A percentile compares a stretch with the other conserved stretches of the same genome.
Conservation (phyloP, 2,329 filamentous ascomycete genomes). For the Cercospora zeae-maydis region DNA sequence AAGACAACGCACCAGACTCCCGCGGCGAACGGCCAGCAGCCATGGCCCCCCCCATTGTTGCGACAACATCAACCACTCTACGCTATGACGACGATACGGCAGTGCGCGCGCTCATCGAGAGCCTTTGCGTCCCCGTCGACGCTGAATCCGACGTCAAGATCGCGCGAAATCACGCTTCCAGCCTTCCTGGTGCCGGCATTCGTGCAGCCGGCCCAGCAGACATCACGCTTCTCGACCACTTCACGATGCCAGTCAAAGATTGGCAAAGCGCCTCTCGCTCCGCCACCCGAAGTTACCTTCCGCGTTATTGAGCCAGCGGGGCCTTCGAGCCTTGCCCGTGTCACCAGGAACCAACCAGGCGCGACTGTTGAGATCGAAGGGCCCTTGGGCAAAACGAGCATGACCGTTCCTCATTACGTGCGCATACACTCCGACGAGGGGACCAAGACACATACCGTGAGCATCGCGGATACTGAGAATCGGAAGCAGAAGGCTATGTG, state of each 20-base stretch:
- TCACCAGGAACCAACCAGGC: conserved; percentile 56
- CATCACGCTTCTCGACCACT: conserved; percentile 68
- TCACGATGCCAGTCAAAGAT: conserved; percentile 71
- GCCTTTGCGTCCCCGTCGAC: conserved; percentile 17
- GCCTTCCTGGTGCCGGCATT: conserved; percentile 71
- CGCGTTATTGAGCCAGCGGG: conserved; percentile 60
- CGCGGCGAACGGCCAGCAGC: conserved; percentile 1
- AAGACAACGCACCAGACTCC: neutral
- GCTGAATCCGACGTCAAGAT: conserved; percentile 12
- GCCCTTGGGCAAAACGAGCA: conserved; percentile 73
- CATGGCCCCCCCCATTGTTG: neutral
- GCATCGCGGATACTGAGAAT: conserved; percentile 63
- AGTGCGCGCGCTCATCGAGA: conserved; percentile 27
- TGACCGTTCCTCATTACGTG: conserved; percentile 77
- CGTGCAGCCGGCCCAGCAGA: conserved; percentile 40
- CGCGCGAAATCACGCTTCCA: conserved; percentile 47
- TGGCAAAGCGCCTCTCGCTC: conserved; percentile 72
- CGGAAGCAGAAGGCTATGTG: conserved; percentile 90
- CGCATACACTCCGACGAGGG: conserved; percentile 64
- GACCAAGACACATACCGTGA: conserved; percentile 62
- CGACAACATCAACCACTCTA: conserved; percentile 6
- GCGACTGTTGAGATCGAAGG: conserved; percentile 73
- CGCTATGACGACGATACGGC: conserved; percentile 26
- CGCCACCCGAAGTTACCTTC: conserved; percentile 81
- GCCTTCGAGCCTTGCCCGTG: conserved; percentile 52